Conservation (phyloP, 257 asterid genomes). For the Penstemon davidsonii region DNA sequence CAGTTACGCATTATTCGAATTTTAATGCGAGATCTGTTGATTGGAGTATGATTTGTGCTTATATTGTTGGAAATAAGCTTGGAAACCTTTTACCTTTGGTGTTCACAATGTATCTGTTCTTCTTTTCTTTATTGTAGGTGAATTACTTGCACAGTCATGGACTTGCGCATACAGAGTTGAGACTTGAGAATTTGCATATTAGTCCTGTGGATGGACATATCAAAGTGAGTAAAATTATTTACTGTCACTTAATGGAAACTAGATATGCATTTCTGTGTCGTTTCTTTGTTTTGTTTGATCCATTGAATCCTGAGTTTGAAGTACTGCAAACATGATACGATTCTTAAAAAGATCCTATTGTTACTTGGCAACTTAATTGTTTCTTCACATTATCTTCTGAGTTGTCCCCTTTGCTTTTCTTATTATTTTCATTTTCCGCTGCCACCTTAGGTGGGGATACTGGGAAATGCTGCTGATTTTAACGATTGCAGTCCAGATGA, state of each 20-base stretch:
- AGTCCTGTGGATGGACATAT: slow-evolving; percentile 88
- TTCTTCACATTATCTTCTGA: slow-evolving; percentile 7
- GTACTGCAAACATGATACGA: background rate
- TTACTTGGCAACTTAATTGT: slow-evolving; percentile 14
- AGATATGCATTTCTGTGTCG: slow-evolving; percentile 11
- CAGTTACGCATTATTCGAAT: slow-evolving; percentile 77
- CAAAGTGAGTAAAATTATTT: slow-evolving; percentile 47
- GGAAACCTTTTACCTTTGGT: slow-evolving; percentile 9
- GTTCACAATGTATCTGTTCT: slow-evolving; percentile 9
- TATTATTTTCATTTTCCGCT: slow-evolving; percentile 16
- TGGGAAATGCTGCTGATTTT: slow-evolving; percentile 93
- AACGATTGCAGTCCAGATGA: slow-evolving; percentile 52
- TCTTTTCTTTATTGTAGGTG: slow-evolving; percentile 52
- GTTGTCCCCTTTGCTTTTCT: slow-evolving; percentile 16
- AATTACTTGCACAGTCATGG: slow-evolving; percentile 97
- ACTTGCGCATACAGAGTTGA: slow-evolving; percentile 93
- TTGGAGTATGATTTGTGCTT: slow-evolving; percentile 63
- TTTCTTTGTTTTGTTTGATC: slow-evolving; percentile 7
- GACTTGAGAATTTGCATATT: slow-evolving; percentile 87
- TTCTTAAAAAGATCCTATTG: slow-evolving; percentile 13
- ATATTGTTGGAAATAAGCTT: slow-evolving; percentile 14
- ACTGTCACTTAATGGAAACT: slow-evolving; percentile 23
- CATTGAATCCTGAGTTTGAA: background rate
- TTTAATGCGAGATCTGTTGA: slow-evolving; percentile 89
- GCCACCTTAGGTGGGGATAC: slow-evolving; percentile 71